Conservation (phyloP, 768 basidiomycete genomes). For the Amanita pallidorosea region DNA sequence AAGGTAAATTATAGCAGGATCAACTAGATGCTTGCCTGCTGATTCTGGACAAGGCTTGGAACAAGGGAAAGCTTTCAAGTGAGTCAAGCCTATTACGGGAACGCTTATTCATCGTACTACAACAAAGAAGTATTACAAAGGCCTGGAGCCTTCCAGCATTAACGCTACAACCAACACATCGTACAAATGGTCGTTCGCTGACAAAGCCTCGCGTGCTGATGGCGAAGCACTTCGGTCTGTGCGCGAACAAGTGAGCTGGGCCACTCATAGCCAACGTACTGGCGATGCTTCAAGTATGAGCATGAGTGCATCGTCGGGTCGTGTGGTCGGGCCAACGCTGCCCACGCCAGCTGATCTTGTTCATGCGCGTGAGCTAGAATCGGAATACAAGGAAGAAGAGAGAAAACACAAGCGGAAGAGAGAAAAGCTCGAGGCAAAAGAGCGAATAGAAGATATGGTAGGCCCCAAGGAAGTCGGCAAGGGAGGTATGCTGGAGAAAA, state of each 20-base stretch:
- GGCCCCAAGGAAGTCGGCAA: conserved; percentile 74
- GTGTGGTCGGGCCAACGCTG: conserved; percentile 55
- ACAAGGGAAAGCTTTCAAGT: conserved; percentile 67
- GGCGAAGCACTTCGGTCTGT: conserved; percentile 44
- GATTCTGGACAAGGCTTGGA: conserved; percentile 52
- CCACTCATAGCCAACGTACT: conserved; percentile 20
- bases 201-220: conserved; percentile 52
- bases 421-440: conserved; percentile 53
- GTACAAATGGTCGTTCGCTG: conserved; percentile 84
- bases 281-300: conserved; percentile 15
- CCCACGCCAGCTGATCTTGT: conserved; percentile 62
- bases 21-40: neutral
- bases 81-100: conserved; percentile 10
- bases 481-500: conserved; percentile 84
- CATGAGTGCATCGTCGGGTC: conserved; percentile 20
- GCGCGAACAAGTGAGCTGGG: conserved; percentile 47
- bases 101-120: conserved; percentile 7
- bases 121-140: conserved; percentile 31
- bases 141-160: conserved; percentile 42
- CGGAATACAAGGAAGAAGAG: conserved; percentile 42
- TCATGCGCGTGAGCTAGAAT: conserved; percentile 52
- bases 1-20: conserved; percentile 33
- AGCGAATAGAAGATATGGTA: conserved; percentile 65
- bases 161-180: conserved; percentile 62
- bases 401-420: conserved; percentile 54